These are phyloP conservation scores for Lignosus rhinocerotis DNA, from an alignment of 1,284 basidiomycete species.

Conservation along the genomic window DNA sequence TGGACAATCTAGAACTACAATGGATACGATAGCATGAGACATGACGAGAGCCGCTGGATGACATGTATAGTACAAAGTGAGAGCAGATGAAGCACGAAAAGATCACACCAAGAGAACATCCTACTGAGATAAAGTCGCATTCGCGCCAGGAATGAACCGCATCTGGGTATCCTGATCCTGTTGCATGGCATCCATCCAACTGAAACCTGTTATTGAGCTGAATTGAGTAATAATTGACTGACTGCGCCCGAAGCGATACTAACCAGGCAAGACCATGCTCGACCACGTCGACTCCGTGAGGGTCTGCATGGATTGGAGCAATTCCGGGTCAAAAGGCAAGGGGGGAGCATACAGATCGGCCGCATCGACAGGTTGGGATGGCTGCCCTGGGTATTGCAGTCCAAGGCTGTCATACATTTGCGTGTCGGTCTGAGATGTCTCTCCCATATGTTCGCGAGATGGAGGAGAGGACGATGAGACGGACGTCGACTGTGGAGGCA, in stretches of 20 bases:
- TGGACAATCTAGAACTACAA: background rate
- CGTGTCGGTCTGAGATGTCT: conserved; percentile 1
- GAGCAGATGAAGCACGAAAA: background rate
- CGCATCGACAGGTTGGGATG: conserved; percentile 28
- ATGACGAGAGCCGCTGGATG: background rate
- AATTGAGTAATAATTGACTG: background rate
- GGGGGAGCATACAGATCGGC: conserved; percentile 52
- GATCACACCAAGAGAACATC: background rate
- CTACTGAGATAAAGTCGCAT: background rate
- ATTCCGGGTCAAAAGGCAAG: conserved; percentile 57
- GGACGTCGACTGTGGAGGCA: background rate
- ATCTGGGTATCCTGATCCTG: conserved; percentile 22
- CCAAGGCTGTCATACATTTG: conserved; percentile 16
- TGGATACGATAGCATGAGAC: conserved; percentile 4
- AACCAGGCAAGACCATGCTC: conserved; percentile 54
- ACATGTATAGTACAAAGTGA: background rate
- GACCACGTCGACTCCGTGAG: conserved; percentile 54
- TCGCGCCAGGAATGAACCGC: conserved; percentile 10
- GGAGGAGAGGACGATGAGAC: background rate
- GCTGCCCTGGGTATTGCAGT: conserved; percentile 3
- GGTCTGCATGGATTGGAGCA: conserved; percentile 61
- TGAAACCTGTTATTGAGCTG: conserved; percentile 24
- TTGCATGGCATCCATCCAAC: conserved; percentile 30
- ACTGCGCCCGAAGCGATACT: conserved; percentile 18
- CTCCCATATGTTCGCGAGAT: background rate